Conservation (phyloP, 495 filamentous ascomycete species). For the Paragyromitra xinjiangensis region DNA sequence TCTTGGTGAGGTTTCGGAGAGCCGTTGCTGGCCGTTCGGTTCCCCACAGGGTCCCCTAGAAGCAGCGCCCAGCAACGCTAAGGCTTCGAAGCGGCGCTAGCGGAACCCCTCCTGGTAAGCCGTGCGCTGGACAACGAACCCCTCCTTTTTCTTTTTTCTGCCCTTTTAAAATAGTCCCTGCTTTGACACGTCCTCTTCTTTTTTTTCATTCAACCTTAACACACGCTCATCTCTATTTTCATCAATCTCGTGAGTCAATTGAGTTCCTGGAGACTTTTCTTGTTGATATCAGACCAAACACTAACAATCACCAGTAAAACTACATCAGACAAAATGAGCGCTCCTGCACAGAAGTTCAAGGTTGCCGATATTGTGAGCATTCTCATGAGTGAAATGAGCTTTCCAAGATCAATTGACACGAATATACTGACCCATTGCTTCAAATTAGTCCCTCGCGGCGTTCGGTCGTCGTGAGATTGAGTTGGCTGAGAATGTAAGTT, state of each 20-base stretch:
- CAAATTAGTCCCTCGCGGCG: slow-evolving; percentile 78
- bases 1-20: slow-evolving; percentile 9
- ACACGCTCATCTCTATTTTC: slow-evolving; percentile 24
- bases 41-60: slow-evolving; percentile 3
- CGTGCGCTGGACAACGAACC: slow-evolving; percentile 50
- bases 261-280: not conserved
- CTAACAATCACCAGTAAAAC: slow-evolving; percentile 21
- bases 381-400: not conserved
- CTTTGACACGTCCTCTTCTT: slow-evolving; percentile 22
- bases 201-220: slow-evolving; percentile 26
- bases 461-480: slow-evolving; percentile 99
- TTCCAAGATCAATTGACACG: not conserved
- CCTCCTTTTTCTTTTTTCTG: slow-evolving; percentile 50
- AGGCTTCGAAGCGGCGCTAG: slow-evolving; percentile 27
- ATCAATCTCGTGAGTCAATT: slow-evolving; percentile 45
- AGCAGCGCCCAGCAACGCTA: slow-evolving; percentile 13
- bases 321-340: slow-evolving; percentile 66
- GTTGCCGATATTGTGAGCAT: slow-evolving; percentile 88
- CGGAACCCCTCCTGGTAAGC: slow-evolving; percentile 30
- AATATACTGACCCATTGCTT: slow-evolving; percentile 52
- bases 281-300: not conserved
- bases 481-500: slow-evolving; percentile 84
- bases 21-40: slow-evolving; percentile 38
- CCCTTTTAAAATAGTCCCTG: slow-evolving; percentile 39
- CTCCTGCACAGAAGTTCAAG: slow-evolving; percentile 94